Base-by-base conservation (phyloP, 306 rosid species). In the Rosa multiflora region DNA sequence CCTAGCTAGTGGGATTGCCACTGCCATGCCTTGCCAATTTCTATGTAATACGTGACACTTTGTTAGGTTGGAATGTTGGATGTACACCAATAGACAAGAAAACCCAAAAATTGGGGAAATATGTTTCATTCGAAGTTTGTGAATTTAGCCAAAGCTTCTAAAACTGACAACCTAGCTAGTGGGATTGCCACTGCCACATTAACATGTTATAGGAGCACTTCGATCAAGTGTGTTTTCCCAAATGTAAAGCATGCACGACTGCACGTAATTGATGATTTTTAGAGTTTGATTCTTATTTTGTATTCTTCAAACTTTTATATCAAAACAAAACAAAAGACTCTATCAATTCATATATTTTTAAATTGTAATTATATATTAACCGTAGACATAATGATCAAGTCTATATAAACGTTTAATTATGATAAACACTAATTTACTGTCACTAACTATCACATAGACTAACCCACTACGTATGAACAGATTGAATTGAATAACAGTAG, bases 101-200 rank as follows among this genome's bases (percentile, higher is more conserved):
- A 17, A 44, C 40, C 72, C 75, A 67, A 21, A 58, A 12, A 56
- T 15, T 59, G 21, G 72, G 77, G 73, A 26, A 69, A 52, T 75
- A 46, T 81, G 72, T 69, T 58, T 75, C 71, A 11, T 47, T 18
- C 72, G 2, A 29, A 76, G 55, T 29, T 47, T 46, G 71, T 63
- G 79, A 29, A 39, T 4, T 39, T 26, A 1, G 53, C 12, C 40
- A 2, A 23, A 46, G 55, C 56, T 44, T 46, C 10, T 46, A 39
- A 67, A 70, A 6, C 35, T 26, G 5, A 46, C 11, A 46, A 70
- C 29, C 15, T 26, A 70, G 42, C 47, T 44, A 44, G 4, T 5
- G 23, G 32, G 15, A 62, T 29, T 63, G n/a, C 21, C 61, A 63
- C 42, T 6, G 13, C 46, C n/a, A 64, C 21, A 5, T 6, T 64